Base-by-base conservation (phyloP, 2,329 filamentous ascomycete genomes). In the Fusarium sp. region DNA sequence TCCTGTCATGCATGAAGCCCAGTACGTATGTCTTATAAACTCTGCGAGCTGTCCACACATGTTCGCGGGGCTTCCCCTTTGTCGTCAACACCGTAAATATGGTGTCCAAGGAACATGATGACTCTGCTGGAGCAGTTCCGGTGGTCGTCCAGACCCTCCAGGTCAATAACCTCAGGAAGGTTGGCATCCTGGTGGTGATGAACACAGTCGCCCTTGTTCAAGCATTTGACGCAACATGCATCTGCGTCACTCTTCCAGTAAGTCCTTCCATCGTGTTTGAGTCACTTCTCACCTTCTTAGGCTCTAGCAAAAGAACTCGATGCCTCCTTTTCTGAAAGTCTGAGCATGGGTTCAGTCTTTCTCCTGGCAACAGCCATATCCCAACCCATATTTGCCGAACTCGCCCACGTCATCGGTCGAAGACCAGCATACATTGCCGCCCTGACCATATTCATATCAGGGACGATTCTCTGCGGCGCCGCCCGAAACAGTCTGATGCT, bases 341-440 rank as follows among this genome's bases (percentile, higher is more conserved):
- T 80, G 57, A 75, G 74, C 35, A 73, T 80, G 14, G 92, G 92
- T 2, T 94, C 92, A 6, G 90, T 90, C 18, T 94, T 93, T 73
- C 84, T 94, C 6, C 86, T 94, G 6, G 89, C 91, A 4, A 90
- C 89, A 65, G 91, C 92, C 1, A 88, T 91, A 33, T 86, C 90
- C 48, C 88, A 91, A 75, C 90, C 89, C 5, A 80, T 82, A 6
- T 76, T 85, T n/a, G 80, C 82, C 8, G 81, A 82, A 4, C 65
- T 85, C 11, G 83, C 82, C 35, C 78, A 78, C 59, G 82, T 83
- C 9, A 77, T 84, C 43, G 83, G 83, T 2, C 74, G 82, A 14
- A 84, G 82, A 56, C 65, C 71, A 14, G 71, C 77, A 13, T 78
- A 79, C 31, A 31, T 79, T 8, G n/a, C 56, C 2, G 59, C 71